Conservation (phyloP, 305 asterid species). For the Solanum chacoense region DNA sequence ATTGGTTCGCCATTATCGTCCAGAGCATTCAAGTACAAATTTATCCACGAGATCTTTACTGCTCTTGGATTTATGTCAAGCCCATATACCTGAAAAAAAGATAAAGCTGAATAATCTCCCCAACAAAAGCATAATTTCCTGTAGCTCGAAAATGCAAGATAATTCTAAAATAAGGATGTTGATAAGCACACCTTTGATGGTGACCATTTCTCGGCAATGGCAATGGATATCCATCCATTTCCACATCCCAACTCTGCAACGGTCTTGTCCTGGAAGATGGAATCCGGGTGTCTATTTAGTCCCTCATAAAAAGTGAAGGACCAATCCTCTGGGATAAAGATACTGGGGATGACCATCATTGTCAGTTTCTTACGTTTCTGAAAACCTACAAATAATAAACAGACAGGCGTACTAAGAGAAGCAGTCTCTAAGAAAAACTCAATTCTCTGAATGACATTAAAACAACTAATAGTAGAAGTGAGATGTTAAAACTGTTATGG, state of each 20-base stretch:
- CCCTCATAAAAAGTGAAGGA: slow-evolving; percentile 98
- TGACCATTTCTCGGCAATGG: slow-evolving; percentile 91
- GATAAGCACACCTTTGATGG: slow-evolving; percentile 51
- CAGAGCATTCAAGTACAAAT: slow-evolving; percentile 88
- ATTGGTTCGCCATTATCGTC: slow-evolving; percentile 83
- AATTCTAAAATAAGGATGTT: background rate
- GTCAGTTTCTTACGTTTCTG: slow-evolving; percentile 78
- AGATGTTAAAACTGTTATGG: background rate
- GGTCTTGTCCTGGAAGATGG: slow-evolving; percentile 84
- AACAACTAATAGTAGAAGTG: background rate
- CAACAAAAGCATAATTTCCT: background rate
- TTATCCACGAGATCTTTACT: slow-evolving; percentile 92
- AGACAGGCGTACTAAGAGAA: slow-evolving; percentile 5
- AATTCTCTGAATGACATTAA: background rate
- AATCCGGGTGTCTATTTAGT: slow-evolving; percentile 86
- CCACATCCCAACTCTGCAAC: slow-evolving; percentile 98
- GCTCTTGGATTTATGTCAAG: slow-evolving; percentile 99
- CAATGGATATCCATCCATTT: slow-evolving; percentile 99
- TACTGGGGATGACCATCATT: slow-evolving; percentile 94
- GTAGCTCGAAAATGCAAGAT: background rate
- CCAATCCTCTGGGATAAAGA: slow-evolving; percentile 97
- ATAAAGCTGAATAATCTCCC: background rate
- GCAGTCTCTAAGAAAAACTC: background rate
- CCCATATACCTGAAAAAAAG: slow-evolving; percentile 66
- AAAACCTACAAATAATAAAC: slow-evolving; percentile 30